phyloP scores from a whole-genome alignment of 371 early-diverging fungal genomes.

The Caulochytrium protostelioides region DNA sequence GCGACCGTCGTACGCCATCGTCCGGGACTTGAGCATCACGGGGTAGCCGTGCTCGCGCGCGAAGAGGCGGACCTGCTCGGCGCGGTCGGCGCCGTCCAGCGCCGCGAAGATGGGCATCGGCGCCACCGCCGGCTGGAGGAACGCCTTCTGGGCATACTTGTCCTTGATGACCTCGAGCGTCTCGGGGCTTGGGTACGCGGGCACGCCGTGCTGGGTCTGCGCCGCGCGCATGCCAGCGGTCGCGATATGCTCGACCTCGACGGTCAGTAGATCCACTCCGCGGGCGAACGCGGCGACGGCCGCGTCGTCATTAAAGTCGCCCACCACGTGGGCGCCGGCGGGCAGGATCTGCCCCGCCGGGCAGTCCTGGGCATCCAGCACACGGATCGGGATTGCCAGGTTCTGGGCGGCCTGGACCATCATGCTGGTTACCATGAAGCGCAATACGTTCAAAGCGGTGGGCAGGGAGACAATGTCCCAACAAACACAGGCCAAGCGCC shows the following conservation, averaged over 20 bases:
- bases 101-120: conserved; percentile 45
- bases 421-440: no score
- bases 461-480: no score
- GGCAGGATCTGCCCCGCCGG: conserved; percentile 67
- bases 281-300: conserved; percentile 51
- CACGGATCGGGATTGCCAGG: conserved; percentile 52
- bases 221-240: conserved; percentile 44
- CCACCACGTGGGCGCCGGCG: conserved; percentile 43
- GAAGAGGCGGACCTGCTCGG: conserved; percentile 9
- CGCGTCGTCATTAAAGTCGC: conserved; percentile 51
- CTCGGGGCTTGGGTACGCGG: conserved; percentile 50
- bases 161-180: conserved; percentile 80
- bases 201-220: conserved; percentile 12
- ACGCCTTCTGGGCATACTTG: conserved; percentile 70
- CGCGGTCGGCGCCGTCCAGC: conserved; percentile 10
- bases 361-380: conserved; percentile 56
- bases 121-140: conserved; percentile 35
- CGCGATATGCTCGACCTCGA: conserved; percentile 93
- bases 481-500: not conserved
- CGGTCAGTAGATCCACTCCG: conserved; percentile 60
- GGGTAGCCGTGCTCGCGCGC: conserved; percentile 66
- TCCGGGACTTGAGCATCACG: conserved; percentile 78
- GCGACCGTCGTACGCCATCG: conserved; percentile 84
- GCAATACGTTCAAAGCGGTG: no score
- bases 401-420: conserved; percentile 79